Evolutionary conservation across 768 basidiomycete genomes (phyloP).

Genomic region (Boletellus sp.): DNA sequence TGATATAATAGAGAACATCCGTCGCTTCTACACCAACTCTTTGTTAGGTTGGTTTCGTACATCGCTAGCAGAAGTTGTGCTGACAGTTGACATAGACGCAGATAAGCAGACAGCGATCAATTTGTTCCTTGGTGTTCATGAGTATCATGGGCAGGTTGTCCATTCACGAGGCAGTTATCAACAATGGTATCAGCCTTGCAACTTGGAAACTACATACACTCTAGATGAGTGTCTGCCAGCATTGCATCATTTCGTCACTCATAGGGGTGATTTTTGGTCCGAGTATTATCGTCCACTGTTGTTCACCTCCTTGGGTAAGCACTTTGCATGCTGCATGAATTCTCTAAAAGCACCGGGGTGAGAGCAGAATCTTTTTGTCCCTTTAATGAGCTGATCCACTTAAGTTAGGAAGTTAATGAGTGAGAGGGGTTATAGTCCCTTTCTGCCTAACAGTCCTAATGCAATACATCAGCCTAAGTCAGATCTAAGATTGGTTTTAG

Average conservation of each 20-base stretch:
- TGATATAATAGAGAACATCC: conserved; percentile 93
- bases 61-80: background rate
- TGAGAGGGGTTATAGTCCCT: conserved; percentile 72
- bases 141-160: conserved; percentile 47
- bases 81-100: conserved; percentile 54
- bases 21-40: conserved; percentile 93
- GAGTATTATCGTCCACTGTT: conserved; percentile 84
- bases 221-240: conserved; percentile 61
- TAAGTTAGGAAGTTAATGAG: conserved; percentile 59
- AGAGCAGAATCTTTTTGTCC: conserved; percentile 17
- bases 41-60: conserved; percentile 57
- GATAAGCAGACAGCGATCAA: conserved; percentile 98
- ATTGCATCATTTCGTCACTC: conserved; percentile 56
- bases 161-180: conserved; percentile 69
- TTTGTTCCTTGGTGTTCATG: conserved; percentile 83
- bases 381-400: background rate
- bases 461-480: conserved; percentile 39
- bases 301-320: conserved; percentile 82
- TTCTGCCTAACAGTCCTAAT: conserved; percentile 53
- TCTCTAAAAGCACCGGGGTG: conserved; percentile 81
- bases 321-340: conserved; percentile 92
- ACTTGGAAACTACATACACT: conserved; percentile 66
- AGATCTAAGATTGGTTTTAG: conserved; percentile 21
- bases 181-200: conserved; percentile 76
- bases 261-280: conserved; percentile 75